phyloP scores from a whole-genome alignment of 73 alveolate species.

The Paramecium pentaurelia region DNA sequence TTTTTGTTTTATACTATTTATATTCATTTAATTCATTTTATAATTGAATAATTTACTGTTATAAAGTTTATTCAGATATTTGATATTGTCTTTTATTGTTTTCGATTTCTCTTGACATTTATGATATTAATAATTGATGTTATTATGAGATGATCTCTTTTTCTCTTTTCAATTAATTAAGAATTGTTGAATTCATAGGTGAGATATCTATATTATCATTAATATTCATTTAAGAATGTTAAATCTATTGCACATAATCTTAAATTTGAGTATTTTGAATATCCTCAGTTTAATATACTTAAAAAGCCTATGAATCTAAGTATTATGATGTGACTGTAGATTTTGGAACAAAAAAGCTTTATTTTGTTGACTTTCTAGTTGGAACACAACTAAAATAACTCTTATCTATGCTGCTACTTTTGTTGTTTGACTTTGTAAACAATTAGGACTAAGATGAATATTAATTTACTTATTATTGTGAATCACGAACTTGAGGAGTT shows the following conservation, averaged over 20 bases:
- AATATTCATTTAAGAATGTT: not conserved
- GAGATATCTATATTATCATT: not conserved
- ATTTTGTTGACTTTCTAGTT: not conserved
- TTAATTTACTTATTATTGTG: not conserved
- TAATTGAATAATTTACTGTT: constrained; percentile 7
- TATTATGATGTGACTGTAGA: not conserved
- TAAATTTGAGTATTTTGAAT: not conserved
- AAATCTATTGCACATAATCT: not conserved
- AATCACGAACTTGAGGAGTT: not conserved
- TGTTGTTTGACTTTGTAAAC: not conserved
- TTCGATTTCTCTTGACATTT: not conserved
- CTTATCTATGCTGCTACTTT: not conserved
- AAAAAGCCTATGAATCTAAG: not conserved
- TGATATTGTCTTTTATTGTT: not conserved
- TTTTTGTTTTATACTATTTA: not conserved
- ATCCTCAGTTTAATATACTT: not conserved
- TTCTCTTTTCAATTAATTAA: not conserved
- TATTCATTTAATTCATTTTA: not conserved
- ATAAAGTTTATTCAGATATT: not conserved
- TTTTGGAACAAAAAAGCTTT: not conserved
- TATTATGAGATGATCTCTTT: constrained; percentile 4
- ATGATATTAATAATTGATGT: not conserved
- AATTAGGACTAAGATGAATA: not conserved
- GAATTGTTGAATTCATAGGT: not conserved
- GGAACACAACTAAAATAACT: not conserved